Evolutionary conservation across 192 early-diverging fungal species (phyloP), one percentile per base, ranked within the genome.

Genomic region (Pilaira anomala): DNA sequence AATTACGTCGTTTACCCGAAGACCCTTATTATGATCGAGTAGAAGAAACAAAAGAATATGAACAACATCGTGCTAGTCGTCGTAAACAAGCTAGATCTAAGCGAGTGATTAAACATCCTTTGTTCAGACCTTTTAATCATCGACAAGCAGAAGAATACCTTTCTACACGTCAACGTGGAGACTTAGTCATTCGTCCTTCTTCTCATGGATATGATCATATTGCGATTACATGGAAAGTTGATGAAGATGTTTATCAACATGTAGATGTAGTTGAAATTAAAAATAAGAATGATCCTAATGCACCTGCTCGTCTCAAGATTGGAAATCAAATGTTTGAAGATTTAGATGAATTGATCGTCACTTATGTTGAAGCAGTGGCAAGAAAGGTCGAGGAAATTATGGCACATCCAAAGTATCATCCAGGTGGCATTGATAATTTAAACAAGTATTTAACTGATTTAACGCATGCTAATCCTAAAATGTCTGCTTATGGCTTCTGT

Each of bases 181-280:
- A 88, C 45, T 73, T 88, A 16, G 88, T 99, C 3, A 91, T 99
- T 58, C 84, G 95, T 9, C 93, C 94, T 5, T 98, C 95, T 19
- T 91, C 90, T 7, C 87, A 88, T 13, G 93, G 93, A n/a, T 73
- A 83, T 21, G 85, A 93, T 72, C 93, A 95, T 65, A 81, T 99
- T 13, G 88, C 91, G 1, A 88, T 97, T 19, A 98, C 93, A 16
- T 95, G 93, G 91, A 97, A 98, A 68, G 85, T 95, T 7, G 89
- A 79, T 48, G 90, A 94, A 19, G 87, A 80, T 3, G 71, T 95
- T 50, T 95, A 84, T 78, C 91, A 95, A 74, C 95, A 97, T 66
- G 80, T 98, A 54, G 87, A 91, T 71, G 82, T 93, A 30, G 48
- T 85, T 7, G 89, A 93, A 66, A 33, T 66, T 21, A 79, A 87